These are phyloP conservation scores for Amesomyces nigricolor DNA, from an alignment of 2,329 filamentous ascomycete species.

Conservation along the genomic window DNA sequence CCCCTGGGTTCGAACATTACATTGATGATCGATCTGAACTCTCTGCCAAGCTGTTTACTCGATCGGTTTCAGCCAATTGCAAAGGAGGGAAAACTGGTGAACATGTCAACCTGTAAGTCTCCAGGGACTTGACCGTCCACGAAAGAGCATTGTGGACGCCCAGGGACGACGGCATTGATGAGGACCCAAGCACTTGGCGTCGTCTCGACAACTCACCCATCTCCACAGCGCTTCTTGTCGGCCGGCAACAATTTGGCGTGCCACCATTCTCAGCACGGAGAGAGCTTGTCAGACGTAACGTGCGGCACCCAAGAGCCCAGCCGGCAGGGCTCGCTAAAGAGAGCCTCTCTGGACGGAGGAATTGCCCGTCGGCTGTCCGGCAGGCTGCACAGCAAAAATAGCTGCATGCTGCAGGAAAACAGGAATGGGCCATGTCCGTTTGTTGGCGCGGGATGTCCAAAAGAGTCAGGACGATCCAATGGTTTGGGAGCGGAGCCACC, in stretches of 20 bases:
- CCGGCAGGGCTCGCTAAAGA: conserved; percentile 15
- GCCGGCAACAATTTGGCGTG: conserved; percentile 9
- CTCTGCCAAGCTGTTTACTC: conserved; percentile 1
- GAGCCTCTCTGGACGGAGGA: too few relatives aligned
- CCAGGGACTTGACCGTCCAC: neutral
- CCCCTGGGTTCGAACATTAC: neutral
- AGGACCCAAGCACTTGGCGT: conserved; percentile 20
- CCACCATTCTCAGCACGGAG: conserved; percentile 10
- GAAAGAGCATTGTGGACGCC: neutral
- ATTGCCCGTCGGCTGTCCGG: too few relatives aligned
- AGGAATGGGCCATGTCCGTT: conserved; percentile 19
- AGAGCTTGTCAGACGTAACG: conserved; percentile 14
- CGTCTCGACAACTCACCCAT: conserved; percentile 13
- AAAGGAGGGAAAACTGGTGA: neutral
- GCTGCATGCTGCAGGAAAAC: neutral
- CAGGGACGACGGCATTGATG: neutral
- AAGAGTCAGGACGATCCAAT: neutral
- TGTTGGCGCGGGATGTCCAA: conserved; percentile 19
- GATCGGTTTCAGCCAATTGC: conserved; percentile 1
- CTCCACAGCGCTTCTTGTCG: conserved; percentile 13
- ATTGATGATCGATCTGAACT: neutral
- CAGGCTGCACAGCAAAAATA: too few relatives aligned
- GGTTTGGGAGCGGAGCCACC: neutral
- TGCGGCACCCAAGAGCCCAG: too few relatives aligned
- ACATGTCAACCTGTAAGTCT: neutral